A percentile compares a stretch with the other conserved stretches of the same genome.
phyloP scores from a whole-genome alignment of 2,329 filamentous ascomycete species.

The Clonostachys sp. region DNA sequence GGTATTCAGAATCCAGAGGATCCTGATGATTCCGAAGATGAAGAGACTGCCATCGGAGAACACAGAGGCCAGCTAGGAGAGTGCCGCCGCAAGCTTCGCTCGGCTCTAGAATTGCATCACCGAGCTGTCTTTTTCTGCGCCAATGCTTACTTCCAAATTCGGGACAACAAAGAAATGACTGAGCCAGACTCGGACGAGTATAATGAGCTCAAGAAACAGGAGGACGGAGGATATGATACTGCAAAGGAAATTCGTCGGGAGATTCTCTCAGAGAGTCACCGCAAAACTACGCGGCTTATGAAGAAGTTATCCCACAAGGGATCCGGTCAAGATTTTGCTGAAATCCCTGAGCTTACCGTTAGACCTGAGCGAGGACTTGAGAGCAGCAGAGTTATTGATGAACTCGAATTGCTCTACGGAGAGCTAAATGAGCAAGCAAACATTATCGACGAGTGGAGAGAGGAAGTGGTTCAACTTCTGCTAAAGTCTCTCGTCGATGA shows the following conservation, averaged over 20 bases:
- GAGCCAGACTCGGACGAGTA: conserved; percentile 64
- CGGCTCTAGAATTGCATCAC: conserved; percentile 75
- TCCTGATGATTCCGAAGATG: conserved; percentile 11
- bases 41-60: conserved; percentile 25
- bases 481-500: conserved; percentile 76
- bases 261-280: conserved; percentile 56
- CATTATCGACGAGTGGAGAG: conserved; percentile 70
- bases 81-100: conserved; percentile 61
- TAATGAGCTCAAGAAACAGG: conserved; percentile 60
- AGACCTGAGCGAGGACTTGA: conserved; percentile 64
- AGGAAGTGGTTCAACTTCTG: conserved; percentile 67
- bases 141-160: conserved; percentile 81
- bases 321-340: conserved; percentile 48
- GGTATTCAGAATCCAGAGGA: neutral
- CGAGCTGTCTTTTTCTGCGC: conserved; percentile 80
- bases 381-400: conserved; percentile 60
- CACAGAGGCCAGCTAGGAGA: conserved; percentile 42
- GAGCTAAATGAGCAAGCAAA: conserved; percentile 69
- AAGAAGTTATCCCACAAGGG: conserved; percentile 50
- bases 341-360: conserved; percentile 54
- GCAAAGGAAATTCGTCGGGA: conserved; percentile 77
- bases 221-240: conserved; percentile 68
- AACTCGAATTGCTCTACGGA: conserved; percentile 58
- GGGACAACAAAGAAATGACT: conserved; percentile 62
- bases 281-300: conserved; percentile 48